A percentile compares a stretch with the other conserved stretches of the same genome.
Evolutionary conservation across 202 grass and related monocot species (phyloP).

Genomic region (Schoenoplectus tabernaemontani): DNA sequence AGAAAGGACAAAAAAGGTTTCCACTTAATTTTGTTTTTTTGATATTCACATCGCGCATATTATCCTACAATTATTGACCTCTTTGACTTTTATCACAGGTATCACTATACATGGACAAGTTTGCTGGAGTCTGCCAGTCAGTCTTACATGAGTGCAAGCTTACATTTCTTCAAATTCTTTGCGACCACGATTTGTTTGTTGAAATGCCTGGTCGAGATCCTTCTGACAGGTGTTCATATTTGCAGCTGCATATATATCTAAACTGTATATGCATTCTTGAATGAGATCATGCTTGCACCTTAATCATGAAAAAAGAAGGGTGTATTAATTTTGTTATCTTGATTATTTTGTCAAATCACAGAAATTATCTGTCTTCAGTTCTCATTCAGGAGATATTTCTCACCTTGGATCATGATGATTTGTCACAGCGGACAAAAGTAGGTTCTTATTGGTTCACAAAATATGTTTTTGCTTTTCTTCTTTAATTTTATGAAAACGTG

Average conservation of each 20-base stretch:
- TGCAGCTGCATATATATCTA: slow-evolving; percentile 6
- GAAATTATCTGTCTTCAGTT: slow-evolving; percentile 95
- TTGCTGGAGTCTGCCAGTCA: slow-evolving; percentile 98
- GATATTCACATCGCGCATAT: neutral
- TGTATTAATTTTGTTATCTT: neutral
- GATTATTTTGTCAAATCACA: slow-evolving; percentile 29
- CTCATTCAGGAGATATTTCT: slow-evolving; percentile 99
- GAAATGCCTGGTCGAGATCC: slow-evolving; percentile 99
- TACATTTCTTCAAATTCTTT: slow-evolving; percentile 97
- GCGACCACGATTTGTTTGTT: slow-evolving; percentile 95
- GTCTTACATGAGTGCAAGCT: slow-evolving; percentile 96
- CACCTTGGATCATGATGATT: slow-evolving; percentile 97
- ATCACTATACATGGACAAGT: slow-evolving; percentile 98
- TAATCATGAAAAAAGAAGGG: slow-evolving; percentile 3
- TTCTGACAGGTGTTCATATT: slow-evolving; percentile 71
- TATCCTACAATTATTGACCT: neutral
- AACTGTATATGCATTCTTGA: neutral
- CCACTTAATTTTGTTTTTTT: neutral
- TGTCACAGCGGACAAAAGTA: slow-evolving; percentile 88
- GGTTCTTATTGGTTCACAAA: slow-evolving; percentile 26
- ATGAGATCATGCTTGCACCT: slow-evolving; percentile 50
- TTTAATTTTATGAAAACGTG: neutral
- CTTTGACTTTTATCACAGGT: slow-evolving; percentile 43
- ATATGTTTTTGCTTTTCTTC: slow-evolving; percentile 6
- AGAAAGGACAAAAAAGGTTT: neutral